Evolutionary conservation across 1,284 basidiomycete genomes (phyloP).

Genomic region (Lentinus polychrous): DNA sequence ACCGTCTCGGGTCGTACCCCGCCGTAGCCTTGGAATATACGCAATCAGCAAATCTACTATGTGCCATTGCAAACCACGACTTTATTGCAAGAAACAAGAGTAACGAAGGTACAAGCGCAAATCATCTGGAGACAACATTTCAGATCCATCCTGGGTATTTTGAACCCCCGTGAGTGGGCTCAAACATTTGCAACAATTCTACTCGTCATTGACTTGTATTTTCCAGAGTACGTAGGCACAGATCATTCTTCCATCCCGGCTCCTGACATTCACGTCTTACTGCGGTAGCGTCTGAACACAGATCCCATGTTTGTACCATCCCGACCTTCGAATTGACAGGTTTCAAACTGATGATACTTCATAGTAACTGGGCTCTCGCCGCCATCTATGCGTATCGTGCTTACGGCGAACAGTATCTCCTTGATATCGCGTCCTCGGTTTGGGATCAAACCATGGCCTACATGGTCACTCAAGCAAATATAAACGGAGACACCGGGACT

Average conservation of each 20-base stretch:
- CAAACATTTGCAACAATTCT: neutral
- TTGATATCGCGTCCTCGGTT: constrained; percentile 5
- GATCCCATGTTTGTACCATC: neutral
- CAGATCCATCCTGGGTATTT: neutral
- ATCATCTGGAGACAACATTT: neutral
- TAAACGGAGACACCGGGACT: neutral
- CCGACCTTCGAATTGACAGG: neutral
- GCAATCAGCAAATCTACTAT: constrained; percentile 4
- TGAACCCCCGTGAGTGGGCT: neutral
- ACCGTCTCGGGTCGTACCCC: neutral
- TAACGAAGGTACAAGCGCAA: neutral
- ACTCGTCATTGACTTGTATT: neutral
- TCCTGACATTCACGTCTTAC: neutral
- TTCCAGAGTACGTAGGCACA: neutral
- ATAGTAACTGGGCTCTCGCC: constrained; percentile 7
- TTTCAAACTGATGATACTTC: neutral
- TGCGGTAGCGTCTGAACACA: neutral
- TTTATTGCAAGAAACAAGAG: neutral
- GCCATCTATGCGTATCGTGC: constrained; percentile 11
- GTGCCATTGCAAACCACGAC: constrained; percentile 6
- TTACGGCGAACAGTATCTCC: constrained; percentile 7
- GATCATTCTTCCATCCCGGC: neutral
- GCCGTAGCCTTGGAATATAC: constrained; percentile 2
- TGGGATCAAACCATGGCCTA: constrained; percentile 4
- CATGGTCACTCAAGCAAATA: neutral